Evolutionary conservation across 441 rosid species (phyloP), one percentile per base, ranked within the genome.

Genomic region (Pelargonium australe): DNA sequence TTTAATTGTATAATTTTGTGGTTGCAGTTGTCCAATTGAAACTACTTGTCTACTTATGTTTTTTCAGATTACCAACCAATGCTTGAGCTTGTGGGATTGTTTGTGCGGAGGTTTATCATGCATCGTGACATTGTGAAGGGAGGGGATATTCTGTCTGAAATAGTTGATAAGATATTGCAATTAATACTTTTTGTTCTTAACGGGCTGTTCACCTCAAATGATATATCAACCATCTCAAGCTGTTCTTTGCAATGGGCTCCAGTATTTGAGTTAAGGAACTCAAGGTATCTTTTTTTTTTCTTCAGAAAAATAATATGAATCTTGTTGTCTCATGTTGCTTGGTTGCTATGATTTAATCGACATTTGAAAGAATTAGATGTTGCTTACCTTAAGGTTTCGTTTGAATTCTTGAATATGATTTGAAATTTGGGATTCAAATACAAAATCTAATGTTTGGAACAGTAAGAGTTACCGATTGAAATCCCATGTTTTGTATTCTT

Each of bases 231-330:
- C 68, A 77, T 89, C 72, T 78, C 83, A 66, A 34, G 55, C 62
- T 79, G 86, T 77, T 70, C 81, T 19, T 68, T 41, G 40, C 87
- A 79, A 74, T 95, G 99, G 98, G 85, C 90, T 77, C 87, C 96
- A 70, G 77, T 84, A 44, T 92, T 92, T 76, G 68, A 81, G 73
- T 73, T 84, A 69, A 81, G 80, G 77, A 86, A 81, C 74, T 71
- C 85, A 72, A 91, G 95, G 99, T 94, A 83, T 53, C 65, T 43
- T 37, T 37, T 43, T 41, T 70, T 43, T 8, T 43, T 43, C 47
- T 65, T 68, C 47, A 51, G 5, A 47, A 49, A 64, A 37, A 60
- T 76, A 71, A 10, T 71, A 53, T 63, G 57, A 23, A 19, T 71
- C 53, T 60, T 76, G 66, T 49, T n/a, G 14, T 64, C 41, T 37